Percentiles rank a stretch among this genome's conserved stretches.
Evolutionary conservation across 2,329 filamentous ascomycete genomes (phyloP).

Genomic region (Macrophomina pseudophaseolina): DNA sequence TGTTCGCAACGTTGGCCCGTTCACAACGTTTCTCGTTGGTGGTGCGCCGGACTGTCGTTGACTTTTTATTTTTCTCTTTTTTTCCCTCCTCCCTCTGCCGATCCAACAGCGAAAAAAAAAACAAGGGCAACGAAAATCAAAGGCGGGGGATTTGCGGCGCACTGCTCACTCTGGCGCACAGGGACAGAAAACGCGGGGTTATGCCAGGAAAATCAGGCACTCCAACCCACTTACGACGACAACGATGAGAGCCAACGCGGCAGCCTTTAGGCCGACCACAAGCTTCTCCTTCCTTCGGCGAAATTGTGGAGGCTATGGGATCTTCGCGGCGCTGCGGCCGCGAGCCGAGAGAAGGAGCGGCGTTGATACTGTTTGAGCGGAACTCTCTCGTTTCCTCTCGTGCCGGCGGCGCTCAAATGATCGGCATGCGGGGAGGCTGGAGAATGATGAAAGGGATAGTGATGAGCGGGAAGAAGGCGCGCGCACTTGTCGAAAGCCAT

Average conservation of each 20-base stretch:
- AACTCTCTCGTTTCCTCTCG: background rate
- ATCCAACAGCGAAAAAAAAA: no score
- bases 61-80: background rate
- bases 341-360: background rate
- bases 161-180: background rate
- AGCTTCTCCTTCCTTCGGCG: background rate
- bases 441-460: background rate
- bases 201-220: background rate
- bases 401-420: background rate
- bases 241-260: background rate
- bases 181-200: background rate
- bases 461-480: background rate
- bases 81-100: no score
- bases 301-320: conserved; percentile 5
- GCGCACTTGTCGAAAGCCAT: background rate
- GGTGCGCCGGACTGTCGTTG: background rate
- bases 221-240: background rate
- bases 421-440: background rate
- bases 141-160: background rate
- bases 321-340: background rate
- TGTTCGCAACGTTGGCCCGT: background rate
- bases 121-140: background rate
- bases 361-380: background rate
- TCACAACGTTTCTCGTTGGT: background rate
- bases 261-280: no score